Evolutionary conservation across 345 rosid genomes (phyloP).

Genomic region (Dipteronia sinensis): DNA sequence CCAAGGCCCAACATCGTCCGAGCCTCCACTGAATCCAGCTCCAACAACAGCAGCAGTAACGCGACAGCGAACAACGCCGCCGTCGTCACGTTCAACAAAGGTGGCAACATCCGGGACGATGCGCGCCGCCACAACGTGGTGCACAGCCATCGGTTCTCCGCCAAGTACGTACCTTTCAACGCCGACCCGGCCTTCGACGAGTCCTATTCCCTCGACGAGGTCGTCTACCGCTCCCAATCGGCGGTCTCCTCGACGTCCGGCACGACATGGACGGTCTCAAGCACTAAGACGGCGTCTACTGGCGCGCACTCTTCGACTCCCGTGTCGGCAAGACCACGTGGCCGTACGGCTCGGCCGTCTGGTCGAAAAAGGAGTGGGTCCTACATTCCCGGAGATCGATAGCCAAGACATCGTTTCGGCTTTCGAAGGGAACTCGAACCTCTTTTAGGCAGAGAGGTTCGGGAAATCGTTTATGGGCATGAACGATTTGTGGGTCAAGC

Average conservation of each 20-base stretch:
- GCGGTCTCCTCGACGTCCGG: constrained; percentile 49
- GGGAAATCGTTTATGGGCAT: constrained; percentile 49
- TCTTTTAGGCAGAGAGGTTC: constrained; percentile 69
- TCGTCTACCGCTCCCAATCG: constrained; percentile 49
- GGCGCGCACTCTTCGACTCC: constrained; percentile 46
- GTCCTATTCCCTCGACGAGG: constrained; percentile 54
- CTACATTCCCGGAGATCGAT: constrained; percentile 45
- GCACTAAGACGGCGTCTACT: constrained; percentile 42
- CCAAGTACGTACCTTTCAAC: constrained; percentile 63
- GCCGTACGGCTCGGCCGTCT: constrained; percentile 56
- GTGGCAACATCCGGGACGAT: constrained; percentile 46
- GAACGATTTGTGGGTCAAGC: constrained; percentile 57
- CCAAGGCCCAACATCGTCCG: background rate
- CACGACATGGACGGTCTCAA: constrained; percentile 48
- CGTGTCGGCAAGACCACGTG: constrained; percentile 47
- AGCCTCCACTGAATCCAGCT: constrained; percentile 1
- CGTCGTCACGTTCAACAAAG: background rate
- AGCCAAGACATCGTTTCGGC: constrained; percentile 62
- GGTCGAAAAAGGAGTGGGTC: constrained; percentile 59
- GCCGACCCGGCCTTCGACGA: constrained; percentile 30
- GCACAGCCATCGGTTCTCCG: constrained; percentile 38
- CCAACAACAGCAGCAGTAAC: background rate
- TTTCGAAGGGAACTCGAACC: constrained; percentile 67
- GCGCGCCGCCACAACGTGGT: constrained; percentile 44
- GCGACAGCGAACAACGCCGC: too few species aligned